A percentile compares a stretch with the other conserved stretches of the same genome.
Evolutionary conservation across 768 basidiomycete genomes (phyloP).

Genomic region (Boletus insuetus): DNA sequence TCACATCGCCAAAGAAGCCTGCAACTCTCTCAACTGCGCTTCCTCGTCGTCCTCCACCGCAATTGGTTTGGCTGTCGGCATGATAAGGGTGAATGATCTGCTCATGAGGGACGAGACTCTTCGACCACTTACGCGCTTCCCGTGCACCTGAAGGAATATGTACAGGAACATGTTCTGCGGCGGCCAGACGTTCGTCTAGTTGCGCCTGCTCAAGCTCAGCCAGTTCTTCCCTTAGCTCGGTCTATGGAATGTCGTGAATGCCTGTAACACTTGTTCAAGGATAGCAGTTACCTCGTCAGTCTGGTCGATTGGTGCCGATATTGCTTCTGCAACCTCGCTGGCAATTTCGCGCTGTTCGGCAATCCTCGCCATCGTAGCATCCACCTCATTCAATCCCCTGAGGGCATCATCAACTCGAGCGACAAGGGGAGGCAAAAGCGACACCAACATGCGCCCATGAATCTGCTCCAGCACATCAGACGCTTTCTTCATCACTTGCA

Average conservation of each 20-base stretch:
- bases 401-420: not conserved
- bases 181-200: conserved; percentile 79
- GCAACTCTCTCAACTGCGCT: conserved; percentile 81
- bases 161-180: conserved; percentile 86
- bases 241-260: conserved; percentile 44
- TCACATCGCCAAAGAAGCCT: conserved; percentile 85
- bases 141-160: conserved; percentile 69
- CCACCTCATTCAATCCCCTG: conserved; percentile 87
- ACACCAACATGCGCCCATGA: conserved; percentile 82
- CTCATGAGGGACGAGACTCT: not conserved
- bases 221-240: conserved; percentile 74
- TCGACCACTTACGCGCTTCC: conserved; percentile 46
- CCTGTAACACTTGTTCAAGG: not conserved
- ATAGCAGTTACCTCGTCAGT: conserved; percentile 67
- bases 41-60: conserved; percentile 89
- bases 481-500: conserved; percentile 96
- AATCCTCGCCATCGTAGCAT: conserved; percentile 82
- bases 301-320: conserved; percentile 67
- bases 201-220: conserved; percentile 87
- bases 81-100: conserved; percentile 4
- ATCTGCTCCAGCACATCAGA: conserved; percentile 86
- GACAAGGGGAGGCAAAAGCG: not conserved
- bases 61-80: conserved; percentile 30
- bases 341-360: conserved; percentile 90
- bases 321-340: conserved; percentile 86